phyloP scores from a whole-genome alignment of 2,329 filamentous ascomycete species.

The Exophiala sp. region DNA sequence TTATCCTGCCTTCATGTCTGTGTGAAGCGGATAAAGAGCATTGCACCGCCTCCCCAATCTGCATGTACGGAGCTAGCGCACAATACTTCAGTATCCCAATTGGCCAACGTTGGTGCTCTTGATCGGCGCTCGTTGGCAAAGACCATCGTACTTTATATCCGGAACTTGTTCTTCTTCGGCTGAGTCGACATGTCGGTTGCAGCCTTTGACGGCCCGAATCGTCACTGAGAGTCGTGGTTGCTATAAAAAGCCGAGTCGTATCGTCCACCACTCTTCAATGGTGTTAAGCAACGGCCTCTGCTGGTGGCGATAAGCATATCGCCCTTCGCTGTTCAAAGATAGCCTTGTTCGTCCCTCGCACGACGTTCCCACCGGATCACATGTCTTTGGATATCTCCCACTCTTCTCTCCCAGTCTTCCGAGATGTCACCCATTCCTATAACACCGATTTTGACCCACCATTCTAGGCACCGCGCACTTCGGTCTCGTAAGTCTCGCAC shows the following conservation, averaged over 20 bases:
- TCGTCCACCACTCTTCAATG: neutral
- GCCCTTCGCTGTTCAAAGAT: slow-evolving; percentile 17
- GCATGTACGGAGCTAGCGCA: no score
- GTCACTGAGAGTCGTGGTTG: neutral
- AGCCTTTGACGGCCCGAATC: neutral
- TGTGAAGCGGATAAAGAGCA: no score
- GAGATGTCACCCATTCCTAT: slow-evolving; percentile 66
- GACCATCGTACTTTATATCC: no score
- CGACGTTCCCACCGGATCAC: slow-evolving; percentile 59
- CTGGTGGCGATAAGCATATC: neutral
- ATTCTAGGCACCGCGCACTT: slow-evolving; percentile 52
- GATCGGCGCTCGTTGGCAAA: no score
- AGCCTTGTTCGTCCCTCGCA: slow-evolving; percentile 50
- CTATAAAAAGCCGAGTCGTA: neutral
- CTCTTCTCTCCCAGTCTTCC: slow-evolving; percentile 66
- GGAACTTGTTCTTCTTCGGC: no score
- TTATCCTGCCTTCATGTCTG: no score
- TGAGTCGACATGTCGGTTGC: neutral
- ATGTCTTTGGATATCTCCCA: slow-evolving; percentile 63
- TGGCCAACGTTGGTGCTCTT: no score
- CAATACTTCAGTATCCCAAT: no score
- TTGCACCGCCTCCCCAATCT: no score
- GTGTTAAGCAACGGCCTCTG: neutral
- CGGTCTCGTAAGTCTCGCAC: slow-evolving; percentile 42
- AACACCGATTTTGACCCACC: slow-evolving; percentile 72